These are phyloP conservation scores for Hemisphaericaspora subhashii DNA, from an alignment of 1,139 yeast species.

Conservation along the genomic window DNA sequence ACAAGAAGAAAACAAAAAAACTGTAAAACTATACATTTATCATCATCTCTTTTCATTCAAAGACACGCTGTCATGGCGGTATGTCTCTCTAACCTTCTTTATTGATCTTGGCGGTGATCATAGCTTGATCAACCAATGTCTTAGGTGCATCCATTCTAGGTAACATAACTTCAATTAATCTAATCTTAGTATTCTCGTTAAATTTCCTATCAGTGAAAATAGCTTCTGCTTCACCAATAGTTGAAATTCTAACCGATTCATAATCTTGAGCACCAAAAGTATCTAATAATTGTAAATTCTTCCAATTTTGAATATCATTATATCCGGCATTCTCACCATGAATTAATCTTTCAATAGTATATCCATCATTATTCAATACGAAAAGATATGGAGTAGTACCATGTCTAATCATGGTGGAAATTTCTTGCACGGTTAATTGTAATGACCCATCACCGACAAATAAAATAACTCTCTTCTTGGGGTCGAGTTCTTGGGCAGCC, in stretches of 20 bases:
- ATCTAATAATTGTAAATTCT: constrained; percentile 66
- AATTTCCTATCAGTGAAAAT: constrained; percentile 56
- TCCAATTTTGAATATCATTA: constrained; percentile 84
- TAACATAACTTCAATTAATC: constrained; percentile 78
- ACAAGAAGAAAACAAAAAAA: neutral
- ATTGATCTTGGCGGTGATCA: constrained; percentile 70
- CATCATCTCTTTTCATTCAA: no score
- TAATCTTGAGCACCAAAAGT: constrained; percentile 69
- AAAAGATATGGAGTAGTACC: constrained; percentile 77
- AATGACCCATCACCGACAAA: constrained; percentile 91
- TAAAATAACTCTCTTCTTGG: constrained; percentile 68
- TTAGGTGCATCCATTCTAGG: constrained; percentile 82
- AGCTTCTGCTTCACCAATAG: constrained; percentile 65
- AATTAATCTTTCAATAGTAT: constrained; percentile 85
- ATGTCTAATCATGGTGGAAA: constrained; percentile 82
- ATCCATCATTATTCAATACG: constrained; percentile 82
- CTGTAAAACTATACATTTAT: neutral
- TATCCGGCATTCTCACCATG: constrained; percentile 77
- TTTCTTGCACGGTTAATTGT: constrained; percentile 85
- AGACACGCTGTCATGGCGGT: no score
- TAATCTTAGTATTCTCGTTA: constrained; percentile 60
- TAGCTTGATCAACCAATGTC: constrained; percentile 65
- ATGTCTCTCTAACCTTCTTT: constrained; percentile 20
- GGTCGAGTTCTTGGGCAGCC: constrained; percentile 77
- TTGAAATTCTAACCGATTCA: constrained; percentile 55